Conservation (phyloP, 495 filamentous ascomycete species). For the Hypoxylon lienhwacheense region DNA sequence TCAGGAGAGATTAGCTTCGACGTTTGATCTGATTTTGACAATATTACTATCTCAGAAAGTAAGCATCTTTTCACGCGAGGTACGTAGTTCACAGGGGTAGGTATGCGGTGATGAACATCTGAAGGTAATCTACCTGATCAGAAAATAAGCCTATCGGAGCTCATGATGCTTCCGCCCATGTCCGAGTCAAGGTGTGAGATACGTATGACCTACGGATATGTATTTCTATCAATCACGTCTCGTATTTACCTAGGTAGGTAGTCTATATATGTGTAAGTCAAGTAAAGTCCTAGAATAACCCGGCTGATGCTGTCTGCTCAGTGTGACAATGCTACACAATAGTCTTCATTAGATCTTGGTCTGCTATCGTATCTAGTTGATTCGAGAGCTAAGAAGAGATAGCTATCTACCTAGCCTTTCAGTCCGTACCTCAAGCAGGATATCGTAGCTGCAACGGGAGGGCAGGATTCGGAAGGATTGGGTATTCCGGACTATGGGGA, state of each 20-base stretch:
- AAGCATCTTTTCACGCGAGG: slow-evolving; percentile 10
- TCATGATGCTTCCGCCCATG: slow-evolving; percentile 1
- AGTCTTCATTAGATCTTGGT: too few species aligned
- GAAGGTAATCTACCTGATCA: too few species aligned
- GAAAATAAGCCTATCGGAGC: slow-evolving; percentile 9
- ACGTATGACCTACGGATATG: not conserved
- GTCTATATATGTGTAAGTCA: too few species aligned
- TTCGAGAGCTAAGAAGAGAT: slow-evolving; percentile 18
- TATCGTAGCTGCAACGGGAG: slow-evolving; percentile 17
- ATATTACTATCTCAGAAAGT: slow-evolving; percentile 2
- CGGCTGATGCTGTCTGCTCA: too few species aligned
- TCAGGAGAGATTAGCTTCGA: slow-evolving; percentile 17
- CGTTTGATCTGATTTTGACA: slow-evolving; percentile 19
- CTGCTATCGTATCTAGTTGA: too few species aligned
- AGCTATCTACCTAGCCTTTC: too few species aligned
- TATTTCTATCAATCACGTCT: too few species aligned
- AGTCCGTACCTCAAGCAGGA: slow-evolving; percentile 14
- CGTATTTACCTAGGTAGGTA: too few species aligned
- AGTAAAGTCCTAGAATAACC: too few species aligned
- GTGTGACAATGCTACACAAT: too few species aligned
- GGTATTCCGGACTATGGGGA: slow-evolving; percentile 26
- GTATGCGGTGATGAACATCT: slow-evolving; percentile 5
- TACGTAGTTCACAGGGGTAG: too few species aligned
- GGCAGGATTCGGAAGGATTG: slow-evolving; percentile 31
- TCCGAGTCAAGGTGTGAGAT: not conserved